Base-by-base conservation (phyloP, 768 basidiomycete species). In the Rhodotorula babjevae region DNA sequence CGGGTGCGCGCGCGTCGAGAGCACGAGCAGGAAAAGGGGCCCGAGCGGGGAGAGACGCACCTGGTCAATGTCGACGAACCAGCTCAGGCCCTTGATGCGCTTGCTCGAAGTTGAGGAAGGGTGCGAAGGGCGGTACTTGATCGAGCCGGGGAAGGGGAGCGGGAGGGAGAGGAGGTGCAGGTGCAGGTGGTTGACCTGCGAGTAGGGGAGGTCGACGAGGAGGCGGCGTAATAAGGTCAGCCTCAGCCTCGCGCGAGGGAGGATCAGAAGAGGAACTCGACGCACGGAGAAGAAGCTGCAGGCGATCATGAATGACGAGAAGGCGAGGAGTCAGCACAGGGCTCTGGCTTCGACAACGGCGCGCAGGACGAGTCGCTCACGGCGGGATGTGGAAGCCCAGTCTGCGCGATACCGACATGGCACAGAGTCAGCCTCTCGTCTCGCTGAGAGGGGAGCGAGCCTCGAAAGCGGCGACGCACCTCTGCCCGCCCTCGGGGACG, bases 151-250 rank as follows among this genome's bases (percentile, higher is more conserved):
- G 40, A 76, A 68, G 25, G 71, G 71, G 6, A 76, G 53, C 0
- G 75, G 75, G n/a, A 68, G 62, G 4, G 75, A 76, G 47, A 76
- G 75, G 52, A 76, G 68, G 57, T 76, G 75, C n/a, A 76, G 71
- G 55, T 76, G 75, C 21, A 76, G 71, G 58, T 76, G 75, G 36
- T 36, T 36, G 36, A 36, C 36, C 36, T 36, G 36, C 36, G 36
- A 9, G 36, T 5, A 5, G 4, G 36, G 36, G 36, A 36, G 36
- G 36, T 4, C 36, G 36, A 36, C 36, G 36, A 36, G 36, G 36
- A n/a, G n/a, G n/a, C n/a, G n/a, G n/a, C n/a, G n/a, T n/a, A n/a
- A n/a, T n/a, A n/a, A n/a, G 36, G 36, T 36, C 36, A 36, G 36
- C 5, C 36, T 36, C 36, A 9, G 36, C 9, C 36, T 4, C 36